Percentiles rank a stretch among this genome's conserved stretches.
These are phyloP conservation scores for Jamesozyma spencerorum DNA, from an alignment of 805 yeast genomes.

Conservation along the genomic window DNA sequence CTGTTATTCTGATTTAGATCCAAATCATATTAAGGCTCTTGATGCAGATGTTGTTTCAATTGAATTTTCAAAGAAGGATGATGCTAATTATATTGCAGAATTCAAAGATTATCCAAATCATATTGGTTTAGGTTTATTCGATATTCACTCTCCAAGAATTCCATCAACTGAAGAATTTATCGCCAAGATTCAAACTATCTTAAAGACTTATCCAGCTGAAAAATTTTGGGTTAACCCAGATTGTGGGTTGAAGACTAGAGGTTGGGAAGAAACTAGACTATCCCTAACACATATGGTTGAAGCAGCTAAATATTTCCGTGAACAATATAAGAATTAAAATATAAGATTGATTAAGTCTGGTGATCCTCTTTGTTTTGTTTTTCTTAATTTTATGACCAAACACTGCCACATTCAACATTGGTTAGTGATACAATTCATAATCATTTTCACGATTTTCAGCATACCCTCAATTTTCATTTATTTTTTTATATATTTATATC, in stretches of 20 bases:
- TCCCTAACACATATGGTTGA: constrained; percentile 97
- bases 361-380: constrained; percentile 1
- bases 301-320: constrained; percentile 95
- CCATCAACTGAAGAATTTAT: constrained; percentile 96
- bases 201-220: constrained; percentile 94
- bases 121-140: constrained; percentile 98
- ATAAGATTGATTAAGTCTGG: constrained; percentile 3
- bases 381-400: constrained; percentile 4
- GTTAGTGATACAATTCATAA: constrained; percentile 11
- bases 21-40: constrained; percentile 97
- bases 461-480: constrained; percentile 8
- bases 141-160: constrained; percentile 99
- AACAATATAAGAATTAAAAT: constrained; percentile 33
- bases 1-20: constrained; percentile 99
- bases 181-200: constrained; percentile 84
- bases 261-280: constrained; percentile 95
- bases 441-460: background rate
- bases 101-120: constrained; percentile 98
- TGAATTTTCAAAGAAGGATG: constrained; percentile 99
- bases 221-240: constrained; percentile 99
- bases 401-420: constrained; percentile 10
- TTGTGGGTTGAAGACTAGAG: constrained; percentile 99
- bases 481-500: constrained; percentile 7
- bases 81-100: constrained; percentile 95
- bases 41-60: constrained; percentile 99